These are phyloP conservation scores for Gynandropsis gynandra DNA, from an alignment of 345 rosid species.

Conservation along the genomic window DNA sequence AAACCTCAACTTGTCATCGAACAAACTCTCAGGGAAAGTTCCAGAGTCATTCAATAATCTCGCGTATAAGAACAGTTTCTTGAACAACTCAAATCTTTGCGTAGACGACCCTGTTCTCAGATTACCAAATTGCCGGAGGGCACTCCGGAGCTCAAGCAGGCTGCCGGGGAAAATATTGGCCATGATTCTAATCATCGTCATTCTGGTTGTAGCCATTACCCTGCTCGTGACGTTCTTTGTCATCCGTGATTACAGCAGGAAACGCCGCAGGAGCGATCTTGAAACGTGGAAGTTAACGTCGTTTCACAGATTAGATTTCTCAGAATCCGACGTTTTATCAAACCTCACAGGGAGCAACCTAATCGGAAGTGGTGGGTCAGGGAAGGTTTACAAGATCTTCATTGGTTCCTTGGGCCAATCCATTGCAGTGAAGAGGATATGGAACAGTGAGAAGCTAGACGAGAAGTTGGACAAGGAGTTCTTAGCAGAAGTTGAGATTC, in stretches of 20 bases:
- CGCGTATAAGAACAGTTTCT: slow-evolving; percentile 64
- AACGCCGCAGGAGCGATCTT: slow-evolving; percentile 28
- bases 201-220: slow-evolving; percentile 28
- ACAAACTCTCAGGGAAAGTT: slow-evolving; percentile 52
- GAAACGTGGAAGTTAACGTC: slow-evolving; percentile 77
- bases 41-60: slow-evolving; percentile 47
- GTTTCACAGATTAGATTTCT: slow-evolving; percentile 63
- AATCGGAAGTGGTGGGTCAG: slow-evolving; percentile 91
- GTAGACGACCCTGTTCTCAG: slow-evolving; percentile 36
- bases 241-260: slow-evolving; percentile 40
- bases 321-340: slow-evolving; percentile 48
- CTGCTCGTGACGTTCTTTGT: slow-evolving; percentile 32
- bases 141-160: slow-evolving; percentile 21
- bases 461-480: slow-evolving; percentile 64
- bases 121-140: slow-evolving; percentile 46
- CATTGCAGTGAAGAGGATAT: slow-evolving; percentile 89
- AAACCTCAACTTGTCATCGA: slow-evolving; percentile 59
- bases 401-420: slow-evolving; percentile 32
- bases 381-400: slow-evolving; percentile 65
- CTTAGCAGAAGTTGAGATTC: slow-evolving; percentile 63
- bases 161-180: slow-evolving; percentile 42
- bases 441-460: slow-evolving; percentile 48
- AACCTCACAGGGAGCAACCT: slow-evolving; percentile 60
- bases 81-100: slow-evolving; percentile 63
- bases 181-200: slow-evolving; percentile 35